Evolutionary conservation across 2,329 filamentous ascomycete genomes (phyloP), one percentile per base, ranked within the genome.

Genomic region (Akanthomyces lecanii): DNA sequence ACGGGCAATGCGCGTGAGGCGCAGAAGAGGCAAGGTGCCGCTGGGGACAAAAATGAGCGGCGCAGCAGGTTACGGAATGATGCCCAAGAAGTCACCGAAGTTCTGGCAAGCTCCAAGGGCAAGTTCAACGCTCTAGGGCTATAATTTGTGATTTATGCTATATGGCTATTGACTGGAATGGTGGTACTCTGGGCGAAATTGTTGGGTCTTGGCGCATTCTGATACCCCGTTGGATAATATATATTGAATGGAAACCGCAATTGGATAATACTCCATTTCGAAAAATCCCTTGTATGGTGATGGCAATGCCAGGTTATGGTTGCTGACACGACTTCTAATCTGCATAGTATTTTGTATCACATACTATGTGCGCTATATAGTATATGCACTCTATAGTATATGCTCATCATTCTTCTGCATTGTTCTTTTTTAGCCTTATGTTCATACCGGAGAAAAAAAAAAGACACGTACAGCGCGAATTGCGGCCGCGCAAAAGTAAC

Each of bases 61-160:
- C 65, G 44, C 42, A 51, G 44, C 12, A 52, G 25, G 21, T n/a
- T 14, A 21, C 54, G 50, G 30, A 48, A 8, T 53, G 18, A 51
- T 23, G 54, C 54, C 12, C 62, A 67, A 5, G 61, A 63, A n/a
- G 36, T 66, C 3, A 40, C 60, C 7, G 53, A 64, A 28, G 40
- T 62, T 45, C 61, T 67, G 52, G 61, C 61, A 18, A 61, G 54
- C 23, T 33, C 42, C 23, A 67, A 69, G 60, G 72, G 75, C 45
- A 72, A 72, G 55, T 76, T 75, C 55, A 68, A 69, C 65, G 73
- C 75, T 33, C 64, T 76, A 61, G 75, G 75, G 4, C 62, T 76
- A 50, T 77, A 67, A 73, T 14, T 38, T 52, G 50, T 8, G 38
- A 8, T 30, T 42, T 5, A 1, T 42, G 12, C 2, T 16, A 5